Base-by-base conservation (phyloP, 1,284 basidiomycete species). In the Heterobasidion annosum region DNA sequence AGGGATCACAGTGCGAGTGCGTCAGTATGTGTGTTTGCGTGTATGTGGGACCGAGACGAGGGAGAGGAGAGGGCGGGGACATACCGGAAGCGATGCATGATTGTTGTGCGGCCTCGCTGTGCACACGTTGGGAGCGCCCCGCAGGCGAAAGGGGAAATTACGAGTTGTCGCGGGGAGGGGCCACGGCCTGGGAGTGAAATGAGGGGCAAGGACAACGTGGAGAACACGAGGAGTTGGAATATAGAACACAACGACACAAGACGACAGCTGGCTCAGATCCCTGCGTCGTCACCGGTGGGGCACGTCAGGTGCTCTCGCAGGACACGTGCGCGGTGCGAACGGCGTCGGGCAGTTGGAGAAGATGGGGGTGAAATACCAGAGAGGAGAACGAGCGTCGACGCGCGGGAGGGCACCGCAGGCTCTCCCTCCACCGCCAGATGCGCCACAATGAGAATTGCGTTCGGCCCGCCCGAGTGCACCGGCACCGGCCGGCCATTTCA, bases 41-140 rank as follows among this genome's bases (percentile, higher is more conserved):
- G 16, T 13, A 6, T 43, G 16, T 43, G 40, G 16, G 45, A 25
- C 25, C 57, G 55, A 59, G 62, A 52, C 57, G 56, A 51, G 54
- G 56, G 52, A 51, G 45, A 57, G 53, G 57, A 60, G 56, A 53
- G 54, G 54, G 53, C 59, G 54, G 57, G 53, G 54, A 70, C 87
- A 73, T 76, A 88, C 88, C 88, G 85, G 71, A 91, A 87, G 64
- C 84, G 85, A 75, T 87, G 73, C 88, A 91, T 89, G 67, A 65
- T 70, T 65, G 64, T 60, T 59, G 52, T 53, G 54, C 53, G 45
- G 63, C 78, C 81, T 84, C 77, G 79, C 74, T 80, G 78, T 71
- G 68, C 74, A 79, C 83, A 86, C 83, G 84, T 81, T 84, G 65
- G 59, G 62, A 51, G 54, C 53, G 57, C 51, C 53, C 56, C 34